Evolutionary conservation across 257 asterid species (phyloP).

Genomic region (Solanum infundibuliforme): DNA sequence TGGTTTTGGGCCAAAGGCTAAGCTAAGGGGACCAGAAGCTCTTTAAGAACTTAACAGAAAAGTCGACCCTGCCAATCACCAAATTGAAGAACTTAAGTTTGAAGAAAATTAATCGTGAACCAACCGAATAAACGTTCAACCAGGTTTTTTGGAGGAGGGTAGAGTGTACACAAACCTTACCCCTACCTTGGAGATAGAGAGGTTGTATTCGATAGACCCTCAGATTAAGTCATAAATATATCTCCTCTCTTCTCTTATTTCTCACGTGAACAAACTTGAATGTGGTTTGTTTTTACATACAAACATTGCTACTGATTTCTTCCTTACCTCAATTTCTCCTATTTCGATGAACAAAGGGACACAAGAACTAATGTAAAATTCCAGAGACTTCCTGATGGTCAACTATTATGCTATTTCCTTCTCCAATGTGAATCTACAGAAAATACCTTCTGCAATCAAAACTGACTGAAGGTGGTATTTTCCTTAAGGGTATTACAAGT

Average conservation of each 20-base stretch:
- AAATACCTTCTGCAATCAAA: background rate
- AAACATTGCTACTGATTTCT: background rate
- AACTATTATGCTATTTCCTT: background rate
- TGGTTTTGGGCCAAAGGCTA: background rate
- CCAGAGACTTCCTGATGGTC: background rate
- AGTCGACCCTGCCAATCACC: background rate
- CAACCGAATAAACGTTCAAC: background rate
- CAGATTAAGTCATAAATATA: background rate
- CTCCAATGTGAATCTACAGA: background rate
- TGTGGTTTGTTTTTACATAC: background rate
- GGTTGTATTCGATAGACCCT: background rate
- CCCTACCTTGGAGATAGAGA: background rate
- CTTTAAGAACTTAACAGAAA: background rate
- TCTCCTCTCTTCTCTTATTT: background rate
- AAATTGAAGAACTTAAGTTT: background rate
- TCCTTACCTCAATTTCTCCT: background rate
- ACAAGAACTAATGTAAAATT: background rate
- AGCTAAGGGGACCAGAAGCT: background rate
- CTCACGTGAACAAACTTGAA: background rate
- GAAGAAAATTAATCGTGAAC: background rate
- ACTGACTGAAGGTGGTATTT: background rate
- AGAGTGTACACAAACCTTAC: background rate
- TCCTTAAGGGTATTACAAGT: background rate
- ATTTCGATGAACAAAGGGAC: background rate
- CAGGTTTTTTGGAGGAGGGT: background rate